Percentiles rank a stretch among this genome's conserved stretches.
Conservation (phyloP, 176 grass and related monocot species). For the Avena atlantica region DNA sequence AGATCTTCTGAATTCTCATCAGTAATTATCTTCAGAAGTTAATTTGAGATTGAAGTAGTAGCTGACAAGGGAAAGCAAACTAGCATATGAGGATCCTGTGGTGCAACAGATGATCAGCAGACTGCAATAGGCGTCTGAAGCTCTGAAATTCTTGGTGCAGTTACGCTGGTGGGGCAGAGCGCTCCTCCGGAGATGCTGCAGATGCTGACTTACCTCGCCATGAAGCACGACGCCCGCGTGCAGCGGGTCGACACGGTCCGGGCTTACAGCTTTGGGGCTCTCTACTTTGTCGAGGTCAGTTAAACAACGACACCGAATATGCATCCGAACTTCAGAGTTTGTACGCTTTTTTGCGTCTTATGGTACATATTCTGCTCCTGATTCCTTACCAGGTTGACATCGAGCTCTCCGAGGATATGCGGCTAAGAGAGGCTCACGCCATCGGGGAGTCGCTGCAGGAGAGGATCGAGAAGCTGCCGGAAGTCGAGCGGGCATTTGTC, state of each 20-base stretch:
- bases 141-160: conserved; percentile 42
- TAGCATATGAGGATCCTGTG: not conserved
- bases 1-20: not conserved
- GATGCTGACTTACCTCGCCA: conserved; percentile 73
- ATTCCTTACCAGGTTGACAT: conserved; percentile 64
- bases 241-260: conserved; percentile 81
- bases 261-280: conserved; percentile 85
- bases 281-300: conserved; percentile 94
- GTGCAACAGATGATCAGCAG: not conserved
- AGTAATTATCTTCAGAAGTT: not conserved
- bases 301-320: not conserved
- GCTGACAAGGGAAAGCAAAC: not conserved
- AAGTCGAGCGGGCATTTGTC: conserved; percentile 86
- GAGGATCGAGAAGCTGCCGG: conserved; percentile 72
- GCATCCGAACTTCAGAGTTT: not conserved
- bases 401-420: conserved; percentile 63
- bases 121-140: not conserved
- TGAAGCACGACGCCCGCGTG: conserved; percentile 72
- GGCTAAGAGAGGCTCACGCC: conserved; percentile 62
- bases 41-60: not conserved
- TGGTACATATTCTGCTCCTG: not conserved
- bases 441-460: conserved; percentile 81
- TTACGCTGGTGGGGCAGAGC: conserved; percentile 69
- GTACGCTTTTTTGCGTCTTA: not conserved
- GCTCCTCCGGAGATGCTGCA: conserved; percentile 79